These are phyloP conservation scores for Lactifluus volemus DNA, from an alignment of 768 basidiomycete genomes.

Conservation along the genomic window DNA sequence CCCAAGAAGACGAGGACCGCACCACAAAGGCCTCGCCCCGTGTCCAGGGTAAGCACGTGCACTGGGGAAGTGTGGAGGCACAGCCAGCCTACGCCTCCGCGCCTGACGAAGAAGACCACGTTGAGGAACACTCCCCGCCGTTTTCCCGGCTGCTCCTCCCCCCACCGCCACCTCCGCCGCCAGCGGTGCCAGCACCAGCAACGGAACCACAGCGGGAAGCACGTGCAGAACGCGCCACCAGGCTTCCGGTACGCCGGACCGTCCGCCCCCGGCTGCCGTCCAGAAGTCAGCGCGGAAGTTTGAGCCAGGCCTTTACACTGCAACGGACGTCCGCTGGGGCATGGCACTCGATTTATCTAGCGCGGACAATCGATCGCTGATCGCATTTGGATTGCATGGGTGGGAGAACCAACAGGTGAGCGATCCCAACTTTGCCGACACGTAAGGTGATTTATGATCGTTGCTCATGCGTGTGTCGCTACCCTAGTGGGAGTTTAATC, in stretches of 20 bases:
- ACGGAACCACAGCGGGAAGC: not conserved
- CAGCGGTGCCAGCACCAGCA: not conserved
- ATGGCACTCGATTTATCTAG: constrained; percentile 18
- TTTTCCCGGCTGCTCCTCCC: constrained; percentile 13
- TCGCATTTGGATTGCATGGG: constrained; percentile 17
- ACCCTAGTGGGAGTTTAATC: constrained; percentile 12
- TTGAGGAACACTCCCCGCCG: constrained; percentile 9
- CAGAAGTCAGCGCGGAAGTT: constrained; percentile 4
- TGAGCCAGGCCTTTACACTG: constrained; percentile 16
- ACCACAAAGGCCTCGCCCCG: not conserved
- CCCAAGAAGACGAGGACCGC: constrained; percentile 18
- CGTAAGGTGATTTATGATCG: too few relatives aligned
- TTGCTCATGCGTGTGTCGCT: not conserved
- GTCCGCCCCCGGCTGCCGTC: not conserved
- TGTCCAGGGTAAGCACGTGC: constrained; percentile 7
- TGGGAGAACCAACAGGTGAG: constrained; percentile 21
- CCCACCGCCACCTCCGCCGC: not conserved
- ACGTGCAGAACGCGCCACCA: constrained; percentile 8
- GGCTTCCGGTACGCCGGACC: constrained; percentile 7
- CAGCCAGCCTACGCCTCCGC: constrained; percentile 1
- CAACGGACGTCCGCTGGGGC: constrained; percentile 18
- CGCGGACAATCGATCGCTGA: constrained; percentile 14
- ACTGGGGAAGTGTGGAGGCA: constrained; percentile 16
- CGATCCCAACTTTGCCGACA: too few relatives aligned
- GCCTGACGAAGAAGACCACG: constrained; percentile 6